Evolutionary conservation across 2,329 filamentous ascomycete species (phyloP), one percentile per base, ranked within the genome.

Genomic region (Claviceps monticola): DNA sequence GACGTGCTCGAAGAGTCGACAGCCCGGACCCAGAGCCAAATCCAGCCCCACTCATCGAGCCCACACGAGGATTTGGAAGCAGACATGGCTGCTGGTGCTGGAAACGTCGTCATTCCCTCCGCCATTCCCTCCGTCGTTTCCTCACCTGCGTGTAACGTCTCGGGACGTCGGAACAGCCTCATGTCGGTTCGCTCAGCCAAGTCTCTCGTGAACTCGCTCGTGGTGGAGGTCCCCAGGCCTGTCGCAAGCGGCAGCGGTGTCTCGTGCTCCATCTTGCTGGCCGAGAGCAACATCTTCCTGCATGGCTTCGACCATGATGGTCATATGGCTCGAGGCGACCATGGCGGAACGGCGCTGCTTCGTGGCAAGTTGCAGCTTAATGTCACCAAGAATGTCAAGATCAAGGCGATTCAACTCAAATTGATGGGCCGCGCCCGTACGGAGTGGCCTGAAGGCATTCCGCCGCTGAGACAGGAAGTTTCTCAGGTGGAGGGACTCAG

Each of bases 361-460:
- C 79, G 93, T 52, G 93, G 93, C 17, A 89, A 83, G 57, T 68
- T 98, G 52, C 84, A 87, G 60, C 66, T 98, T 41, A 84, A 84
- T 54, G 79, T 97, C 13, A 83, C 86, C 46, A 97, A 97, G 64
- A 86, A 87, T 57, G 82, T 89, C 46, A 98, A 98, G 69, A 83
- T 98, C 58, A 96, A 95, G 71, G 84, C 88, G 4, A 79, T 98
- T 23, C 89, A 86, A 5, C 74, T 98, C 50, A 91, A 87, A 60
- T 86, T 98, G 59, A 79, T 83, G 42, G 93, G 91, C 34, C 84
- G 82, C 63, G 88, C 89, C 3, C 80, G 85, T 56, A 97, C 93
- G 1, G 89, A 95, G 63, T 98, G 93, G 93, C 91, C 93, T 16
- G 93, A 97, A 71, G 88, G 89, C 49, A 93, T 97, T 34, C 91